phyloP scores from a whole-genome alignment of 1,139 yeast genomes.

The Yamadazyma buinensis region DNA sequence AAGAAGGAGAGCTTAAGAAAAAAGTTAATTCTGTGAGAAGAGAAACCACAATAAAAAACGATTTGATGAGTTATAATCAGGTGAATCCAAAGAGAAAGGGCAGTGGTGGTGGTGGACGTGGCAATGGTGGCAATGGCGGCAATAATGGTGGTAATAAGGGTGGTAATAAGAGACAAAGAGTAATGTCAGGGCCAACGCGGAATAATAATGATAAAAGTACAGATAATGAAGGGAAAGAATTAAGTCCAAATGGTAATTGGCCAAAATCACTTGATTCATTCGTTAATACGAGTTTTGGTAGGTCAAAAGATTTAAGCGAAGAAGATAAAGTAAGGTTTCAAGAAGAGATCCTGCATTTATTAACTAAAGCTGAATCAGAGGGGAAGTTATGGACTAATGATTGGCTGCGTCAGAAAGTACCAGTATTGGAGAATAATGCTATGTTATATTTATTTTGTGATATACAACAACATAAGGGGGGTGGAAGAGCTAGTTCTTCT shows the following conservation, averaged over 20 bases:
- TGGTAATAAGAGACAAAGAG: too few species aligned
- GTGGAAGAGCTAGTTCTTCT: background rate
- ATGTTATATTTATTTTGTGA: constrained; percentile 9
- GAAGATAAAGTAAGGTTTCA: constrained; percentile 22
- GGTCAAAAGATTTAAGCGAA: constrained; percentile 19
- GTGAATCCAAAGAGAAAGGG: background rate
- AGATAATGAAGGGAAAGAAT: too few species aligned
- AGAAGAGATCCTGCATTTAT: constrained; percentile 24
- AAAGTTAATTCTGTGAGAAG: too few species aligned
- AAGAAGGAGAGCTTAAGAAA: too few species aligned
- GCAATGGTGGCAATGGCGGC: background rate
- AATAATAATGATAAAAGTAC: too few species aligned
- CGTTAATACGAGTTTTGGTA: constrained; percentile 24
- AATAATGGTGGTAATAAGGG: too few species aligned
- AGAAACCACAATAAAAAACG: background rate
- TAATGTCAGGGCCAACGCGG: background rate
- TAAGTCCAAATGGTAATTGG: constrained; percentile 24
- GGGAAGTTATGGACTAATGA: constrained; percentile 50
- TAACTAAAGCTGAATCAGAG: constrained; percentile 42
- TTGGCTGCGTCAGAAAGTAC: constrained; percentile 58
- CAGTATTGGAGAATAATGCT: constrained; percentile 36
- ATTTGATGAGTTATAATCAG: background rate
- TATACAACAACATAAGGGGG: background rate
- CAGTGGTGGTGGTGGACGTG: background rate
- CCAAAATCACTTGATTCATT: constrained; percentile 31